Conservation (phyloP, 208 protist genomes). For the Kentomonas sorsogonicus region DNA sequence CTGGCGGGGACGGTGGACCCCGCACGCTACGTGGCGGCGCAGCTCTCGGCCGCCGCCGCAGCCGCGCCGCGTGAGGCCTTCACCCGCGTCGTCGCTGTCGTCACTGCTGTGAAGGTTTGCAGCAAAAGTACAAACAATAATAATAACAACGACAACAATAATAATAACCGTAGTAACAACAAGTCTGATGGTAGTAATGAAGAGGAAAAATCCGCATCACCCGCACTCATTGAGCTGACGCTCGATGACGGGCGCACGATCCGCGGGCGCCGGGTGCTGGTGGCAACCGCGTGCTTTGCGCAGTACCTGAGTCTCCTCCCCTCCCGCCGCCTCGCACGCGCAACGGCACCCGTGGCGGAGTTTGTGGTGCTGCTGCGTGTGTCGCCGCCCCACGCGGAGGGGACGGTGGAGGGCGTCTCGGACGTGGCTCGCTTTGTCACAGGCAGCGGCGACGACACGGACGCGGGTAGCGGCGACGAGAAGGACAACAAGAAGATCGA, state of each 20-base stretch:
- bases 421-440: too few relatives aligned
- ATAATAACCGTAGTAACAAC: conserved; percentile 1
- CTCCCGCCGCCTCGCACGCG: background rate
- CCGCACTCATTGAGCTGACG: conserved; percentile 12
- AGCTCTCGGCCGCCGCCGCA: conserved; percentile 12
- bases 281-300: conserved; percentile 17
- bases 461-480: too few relatives aligned
- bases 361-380: conserved; percentile 19
- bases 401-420: too few relatives aligned
- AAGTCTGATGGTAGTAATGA: too few relatives aligned
- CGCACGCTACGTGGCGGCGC: conserved; percentile 16
- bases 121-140: conserved; percentile 3
- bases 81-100: background rate
- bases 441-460: too few relatives aligned
- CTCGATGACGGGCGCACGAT: conserved; percentile 12
- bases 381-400: conserved; percentile 7
- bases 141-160: conserved; percentile 5
- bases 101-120: background rate
- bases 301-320: conserved; percentile 17
- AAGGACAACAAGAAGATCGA: too few relatives aligned
- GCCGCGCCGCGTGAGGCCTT: conserved; percentile 7
- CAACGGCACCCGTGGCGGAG: conserved; percentile 3
- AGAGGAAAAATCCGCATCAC: too few relatives aligned
- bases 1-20: conserved; percentile 19
- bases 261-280: conserved; percentile 15